A percentile compares a stretch with the other conserved stretches of the same genome.
These are phyloP conservation scores for Ceratobasidium sp. DNA, from an alignment of 1,284 basidiomycete genomes.

Conservation along the genomic window DNA sequence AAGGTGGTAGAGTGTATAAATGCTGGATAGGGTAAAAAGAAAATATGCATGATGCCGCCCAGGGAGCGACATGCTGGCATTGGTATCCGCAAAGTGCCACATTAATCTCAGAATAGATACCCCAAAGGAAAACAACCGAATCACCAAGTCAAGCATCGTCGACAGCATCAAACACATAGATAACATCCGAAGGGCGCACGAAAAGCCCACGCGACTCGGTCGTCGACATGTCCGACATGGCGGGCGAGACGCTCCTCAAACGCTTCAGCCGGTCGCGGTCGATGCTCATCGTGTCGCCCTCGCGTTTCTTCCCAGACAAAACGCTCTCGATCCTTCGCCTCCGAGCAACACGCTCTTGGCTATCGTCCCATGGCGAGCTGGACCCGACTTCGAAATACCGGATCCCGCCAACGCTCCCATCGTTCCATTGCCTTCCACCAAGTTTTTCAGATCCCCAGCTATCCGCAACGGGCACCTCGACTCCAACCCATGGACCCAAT, in stretches of 20 bases:
- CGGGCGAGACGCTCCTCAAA: slow-evolving; percentile 72
- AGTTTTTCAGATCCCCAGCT: slow-evolving; percentile 62
- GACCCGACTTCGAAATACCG: slow-evolving; percentile 78
- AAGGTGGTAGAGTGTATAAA: slow-evolving; percentile 31
- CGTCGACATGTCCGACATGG: slow-evolving; percentile 65
- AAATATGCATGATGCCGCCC: slow-evolving; percentile 23
- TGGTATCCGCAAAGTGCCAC: slow-evolving; percentile 32
- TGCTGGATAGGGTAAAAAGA: slow-evolving; percentile 31
- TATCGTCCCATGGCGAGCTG: slow-evolving; percentile 67
- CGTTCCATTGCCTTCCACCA: slow-evolving; percentile 74
- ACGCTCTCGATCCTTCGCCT: slow-evolving; percentile 57
- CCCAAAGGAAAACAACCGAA: slow-evolving; percentile 24
- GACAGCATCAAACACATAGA: slow-evolving; percentile 77
- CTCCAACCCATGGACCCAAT: slow-evolving; percentile 85
- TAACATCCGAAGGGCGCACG: slow-evolving; percentile 78
- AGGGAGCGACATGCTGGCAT: slow-evolving; percentile 17
- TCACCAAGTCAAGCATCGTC: slow-evolving; percentile 33
- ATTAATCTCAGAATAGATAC: slow-evolving; percentile 33
- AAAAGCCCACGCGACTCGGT: slow-evolving; percentile 75
- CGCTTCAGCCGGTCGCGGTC: slow-evolving; percentile 64
- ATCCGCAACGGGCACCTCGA: slow-evolving; percentile 79
- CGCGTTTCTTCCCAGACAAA: slow-evolving; percentile 60
- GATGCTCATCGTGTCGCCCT: slow-evolving; percentile 67
- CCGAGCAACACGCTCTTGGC: slow-evolving; percentile 57
- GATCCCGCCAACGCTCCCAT: slow-evolving; percentile 78